Evolutionary conservation across 495 filamentous ascomycete species (phyloP), one percentile per base, ranked within the genome.

Genomic region (Penicillium turbatum): DNA sequence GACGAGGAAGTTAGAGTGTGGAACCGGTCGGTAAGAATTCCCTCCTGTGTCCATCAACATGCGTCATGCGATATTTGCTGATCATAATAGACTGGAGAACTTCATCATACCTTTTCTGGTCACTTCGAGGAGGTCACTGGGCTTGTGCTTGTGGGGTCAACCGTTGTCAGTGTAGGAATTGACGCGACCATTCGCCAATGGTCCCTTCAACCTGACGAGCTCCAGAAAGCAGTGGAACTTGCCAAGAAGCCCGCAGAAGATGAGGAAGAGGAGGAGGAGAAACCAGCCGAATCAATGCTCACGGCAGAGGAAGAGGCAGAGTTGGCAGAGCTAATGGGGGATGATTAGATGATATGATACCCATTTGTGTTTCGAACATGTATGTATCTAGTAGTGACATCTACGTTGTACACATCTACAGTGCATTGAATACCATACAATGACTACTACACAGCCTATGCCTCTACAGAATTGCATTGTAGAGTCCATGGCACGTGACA

Each of bases 71-170:
- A 55, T 63, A 68, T 36, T 37, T 73, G 6, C 55, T 62, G 32
- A 62, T 37, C 32, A 19, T 38, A 5, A 30, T 52, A 78, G 60
- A 88, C 80, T 43, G 93, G 90, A 13, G 79, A 86, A 55, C 76
- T 96, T 40, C 77, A 87, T 58, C 86, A 88, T 62, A 79, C 81
- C 2, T 90, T 92, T 49, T 78, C 82, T 15, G 93, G 93, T 1
- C 93, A 98, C 67, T 97, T 82, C 65, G 90, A 97, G 58, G 93
- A 97, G 63, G 86, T 98, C 26, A 96, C 87, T 5, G 89, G 86
- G 34, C 68, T 97, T 34, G 74, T 85, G 2, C 61, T 95, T 34
- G 60, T 90, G 9, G 79, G 76, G 13, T 73, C 67, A 27, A 80
- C 72, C 37, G 72, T 93, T 26, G 84, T 86, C 32, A 96, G 90